These are phyloP conservation scores for Scutellaria barbata DNA, from an alignment of 257 asterid species.

Conservation along the genomic window DNA sequence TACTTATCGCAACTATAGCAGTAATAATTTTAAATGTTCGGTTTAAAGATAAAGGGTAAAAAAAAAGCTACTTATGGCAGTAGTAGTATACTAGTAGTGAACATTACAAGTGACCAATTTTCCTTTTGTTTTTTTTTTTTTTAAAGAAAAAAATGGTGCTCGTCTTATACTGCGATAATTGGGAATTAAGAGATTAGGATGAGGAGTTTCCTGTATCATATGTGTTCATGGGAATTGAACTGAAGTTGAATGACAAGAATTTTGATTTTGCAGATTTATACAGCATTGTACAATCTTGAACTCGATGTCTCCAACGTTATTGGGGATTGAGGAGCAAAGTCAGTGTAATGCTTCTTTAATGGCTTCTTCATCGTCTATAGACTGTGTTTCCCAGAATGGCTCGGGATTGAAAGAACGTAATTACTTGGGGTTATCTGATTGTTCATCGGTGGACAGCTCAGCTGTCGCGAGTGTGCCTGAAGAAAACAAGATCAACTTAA, in stretches of 20 bases:
- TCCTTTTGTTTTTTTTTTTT: background rate
- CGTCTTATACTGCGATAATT: background rate
- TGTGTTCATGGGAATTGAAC: background rate
- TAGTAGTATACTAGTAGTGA: background rate
- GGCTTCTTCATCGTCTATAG: constrained; percentile 61
- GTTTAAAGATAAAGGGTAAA: too few relatives aligned
- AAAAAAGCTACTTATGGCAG: too few relatives aligned
- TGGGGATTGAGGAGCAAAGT: constrained; percentile 59
- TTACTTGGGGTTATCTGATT: constrained; percentile 73
- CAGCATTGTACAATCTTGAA: constrained; percentile 6
- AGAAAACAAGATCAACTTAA: constrained; percentile 55
- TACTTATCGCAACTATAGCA: too few relatives aligned
- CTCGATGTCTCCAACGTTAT: constrained; percentile 57
- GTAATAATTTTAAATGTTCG: too few relatives aligned
- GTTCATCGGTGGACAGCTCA: constrained; percentile 76
- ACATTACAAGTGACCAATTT: background rate
- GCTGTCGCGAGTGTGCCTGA: constrained; percentile 39
- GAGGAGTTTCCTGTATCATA: background rate
- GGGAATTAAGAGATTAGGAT: background rate
- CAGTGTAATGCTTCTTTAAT: constrained; percentile 49
- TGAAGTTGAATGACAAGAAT: background rate
- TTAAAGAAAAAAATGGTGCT: background rate
- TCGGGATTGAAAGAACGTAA: constrained; percentile 66
- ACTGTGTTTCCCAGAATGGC: constrained; percentile 44
- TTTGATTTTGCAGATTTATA: constrained; percentile 38